Base-by-base conservation (phyloP, 2,329 filamentous ascomycete genomes). In the Cryphonectria carpinicola region DNA sequence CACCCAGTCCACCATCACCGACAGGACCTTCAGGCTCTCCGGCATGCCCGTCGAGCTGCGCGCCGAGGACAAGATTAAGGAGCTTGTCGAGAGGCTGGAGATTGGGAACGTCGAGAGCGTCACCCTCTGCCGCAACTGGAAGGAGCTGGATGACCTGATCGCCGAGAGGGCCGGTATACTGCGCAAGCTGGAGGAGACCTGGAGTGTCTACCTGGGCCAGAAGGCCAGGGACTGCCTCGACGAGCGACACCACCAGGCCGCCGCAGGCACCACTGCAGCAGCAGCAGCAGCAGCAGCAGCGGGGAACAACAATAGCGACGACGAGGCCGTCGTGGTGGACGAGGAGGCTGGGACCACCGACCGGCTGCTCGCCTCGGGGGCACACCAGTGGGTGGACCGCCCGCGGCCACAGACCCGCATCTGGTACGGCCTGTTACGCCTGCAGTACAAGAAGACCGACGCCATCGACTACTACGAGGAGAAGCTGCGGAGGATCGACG, bases 391-490 rank as follows among this genome's bases (percentile, higher is more conserved):
- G 4, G 75, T 82, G 22, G 86, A 87, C 35, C 81, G 84, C 28
- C 79, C 83, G 32, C 84, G 89, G 2, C 95, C 96, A 0, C 91
- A 87, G 74, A 86, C 90, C 25, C 91, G 89, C 22, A 84, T 98
- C 32, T 92, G 94, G 83, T 93, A 93, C 76, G 95, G 96, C 1
- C 88, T 90, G 22, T 85, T 97, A 61, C 89, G 89, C 25, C 77
- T 97, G 56, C 89, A 89, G 67, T 92, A 86, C 76, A 90, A 88
- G 73, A 90, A 88, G 69, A 89, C 96, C 1, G 96, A 99, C 79
- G 95, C 95, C 1, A 96, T 99, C 75, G 93, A 98, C 79, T 96
- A 98, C 79, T 98, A 95, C 77, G 92, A 97, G 76, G 93, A 97
- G 79, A 92, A 92, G 78, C 86, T 99, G 49, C 90, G 92, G 37